Percentiles rank a stretch among this genome's conserved stretches.
Evolutionary conservation across 306 rosid genomes (phyloP).

Genomic region (Canavalia ensiformis): DNA sequence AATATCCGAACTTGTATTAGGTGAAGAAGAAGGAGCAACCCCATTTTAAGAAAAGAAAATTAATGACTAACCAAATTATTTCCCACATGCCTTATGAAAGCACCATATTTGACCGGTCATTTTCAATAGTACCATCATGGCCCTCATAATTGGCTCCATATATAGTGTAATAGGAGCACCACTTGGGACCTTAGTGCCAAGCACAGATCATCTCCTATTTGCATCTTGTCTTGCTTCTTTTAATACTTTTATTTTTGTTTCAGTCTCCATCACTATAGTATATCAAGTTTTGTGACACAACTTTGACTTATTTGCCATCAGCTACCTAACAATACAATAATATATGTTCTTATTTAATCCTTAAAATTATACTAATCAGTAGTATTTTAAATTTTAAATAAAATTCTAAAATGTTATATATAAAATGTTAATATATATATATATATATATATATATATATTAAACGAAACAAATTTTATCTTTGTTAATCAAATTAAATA

Average conservation of each 20-base stretch:
- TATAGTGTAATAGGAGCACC: not conserved
- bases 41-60: not conserved
- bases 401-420: not conserved
- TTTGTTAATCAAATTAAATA: not conserved
- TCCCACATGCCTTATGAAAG: constrained; percentile 1
- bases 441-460: not conserved
- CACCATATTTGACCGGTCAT: not conserved
- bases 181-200: not conserved
- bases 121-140: constrained; percentile 10
- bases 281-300: not conserved
- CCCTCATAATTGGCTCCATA: not conserved
- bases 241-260: not conserved
- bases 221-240: constrained; percentile 20
- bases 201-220: not conserved
- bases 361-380: not conserved
- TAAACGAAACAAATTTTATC: not conserved
- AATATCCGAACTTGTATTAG: not conserved
- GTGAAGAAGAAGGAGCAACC: not conserved
- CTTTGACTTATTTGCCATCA: constrained; percentile 3
- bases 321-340: not conserved
- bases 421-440: not conserved
- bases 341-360: not conserved
- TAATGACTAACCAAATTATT: not conserved
- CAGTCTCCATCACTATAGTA: not conserved
- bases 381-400: not conserved